Base-by-base conservation (phyloP, 805 yeast species). In the Kluyveromyces dobzhanskii region DNA sequence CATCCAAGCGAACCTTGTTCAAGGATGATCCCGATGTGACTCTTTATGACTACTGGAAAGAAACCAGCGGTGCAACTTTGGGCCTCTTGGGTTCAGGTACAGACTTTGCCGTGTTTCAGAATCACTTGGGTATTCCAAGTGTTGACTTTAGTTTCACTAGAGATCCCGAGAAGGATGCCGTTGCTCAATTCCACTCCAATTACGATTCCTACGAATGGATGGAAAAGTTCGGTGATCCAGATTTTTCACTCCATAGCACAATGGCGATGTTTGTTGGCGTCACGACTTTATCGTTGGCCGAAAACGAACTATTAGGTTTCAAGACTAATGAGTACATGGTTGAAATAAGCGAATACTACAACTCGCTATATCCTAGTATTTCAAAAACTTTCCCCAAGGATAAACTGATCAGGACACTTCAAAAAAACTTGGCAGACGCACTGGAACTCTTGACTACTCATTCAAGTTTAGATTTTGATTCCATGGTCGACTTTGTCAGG, bases 81-180 rank as follows among this genome's bases (percentile, higher is more conserved):
- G 55, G 50, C 3, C 51, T 62, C 16, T 61, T 76, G 11, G 74
- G 76, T 2, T 67, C 75, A 8, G 72, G 74, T 5, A 66, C 79
- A 1, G 81, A 76, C 50, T 72, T 66, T 49, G 66, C 75, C 2
- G 76, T 75, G 8, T 78, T 79, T 47, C 84, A 80, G 55, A 73
- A 73, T 49, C 78, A 75, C 51, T 54, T 80, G 46, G 88, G 86
- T 4, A 71, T 81, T 29, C 84, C 88, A 2, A 69, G 82, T 0
- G 67, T 76, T 9, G 69, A 69, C 37, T 54, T 76, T 38, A 72
- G 75, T 7, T 73, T 70, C 48, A 38, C 36, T 3, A 54, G 53
- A 30, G 54, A 62, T 35, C 59, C 57, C 2, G 39, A 44, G 9
- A 47, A 49, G 3, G 80, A 76, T 53, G 70, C 80, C 4, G 64